phyloP scores from a whole-genome alignment of 768 basidiomycete species.

The Naganishia randhawae region DNA sequence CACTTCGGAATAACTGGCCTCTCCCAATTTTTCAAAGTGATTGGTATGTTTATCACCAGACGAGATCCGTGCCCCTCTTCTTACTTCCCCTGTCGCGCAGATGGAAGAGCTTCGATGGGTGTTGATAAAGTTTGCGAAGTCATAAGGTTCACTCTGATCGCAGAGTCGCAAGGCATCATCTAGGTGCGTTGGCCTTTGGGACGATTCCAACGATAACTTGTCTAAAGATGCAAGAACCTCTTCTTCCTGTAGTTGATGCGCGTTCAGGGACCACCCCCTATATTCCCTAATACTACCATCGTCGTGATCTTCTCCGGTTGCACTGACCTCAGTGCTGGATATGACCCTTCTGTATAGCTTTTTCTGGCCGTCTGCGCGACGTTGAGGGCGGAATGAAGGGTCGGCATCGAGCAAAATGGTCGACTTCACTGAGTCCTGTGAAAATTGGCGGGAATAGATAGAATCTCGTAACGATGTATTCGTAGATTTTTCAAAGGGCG shows the following conservation, averaged over 20 bases:
- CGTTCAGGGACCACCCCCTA: no score
- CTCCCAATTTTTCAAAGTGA: conserved; percentile 78
- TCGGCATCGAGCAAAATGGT: no score
- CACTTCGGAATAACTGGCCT: conserved; percentile 95
- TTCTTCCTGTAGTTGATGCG: neutral
- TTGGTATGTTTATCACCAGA: neutral
- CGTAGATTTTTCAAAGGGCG: neutral
- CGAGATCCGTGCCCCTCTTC: neutral
- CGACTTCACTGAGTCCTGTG: neutral
- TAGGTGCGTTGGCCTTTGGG: neutral
- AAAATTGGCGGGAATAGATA: neutral
- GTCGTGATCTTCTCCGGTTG: neutral
- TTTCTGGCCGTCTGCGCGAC: conserved; percentile 1
- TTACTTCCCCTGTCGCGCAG: neutral
- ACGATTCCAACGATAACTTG: conserved; percentile 1
- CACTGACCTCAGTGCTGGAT: neutral
- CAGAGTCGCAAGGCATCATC: conserved; percentile 4
- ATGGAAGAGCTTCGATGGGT: neutral
- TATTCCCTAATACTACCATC: no score
- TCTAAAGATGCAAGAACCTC: neutral
- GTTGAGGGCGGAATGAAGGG: neutral
- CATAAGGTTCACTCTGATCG: neutral
- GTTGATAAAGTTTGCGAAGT: conserved; percentile 14
- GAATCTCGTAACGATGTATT: neutral
- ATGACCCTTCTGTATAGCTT: conserved; percentile 15